These are phyloP conservation scores for Heritiera fomes DNA, from an alignment of 345 rosid genomes.

Conservation along the genomic window DNA sequence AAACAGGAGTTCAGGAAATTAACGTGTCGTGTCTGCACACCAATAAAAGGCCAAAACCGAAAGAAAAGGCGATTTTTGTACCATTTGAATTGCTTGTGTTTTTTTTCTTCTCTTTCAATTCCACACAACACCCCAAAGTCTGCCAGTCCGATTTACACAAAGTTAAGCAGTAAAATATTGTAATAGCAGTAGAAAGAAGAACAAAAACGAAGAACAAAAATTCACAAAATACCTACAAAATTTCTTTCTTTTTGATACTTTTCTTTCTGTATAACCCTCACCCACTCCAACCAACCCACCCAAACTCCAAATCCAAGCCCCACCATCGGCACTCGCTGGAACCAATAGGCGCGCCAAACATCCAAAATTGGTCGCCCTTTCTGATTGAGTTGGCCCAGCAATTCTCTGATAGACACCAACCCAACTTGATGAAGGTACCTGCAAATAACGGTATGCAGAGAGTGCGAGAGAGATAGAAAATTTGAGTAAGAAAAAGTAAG, in stretches of 20 bases:
- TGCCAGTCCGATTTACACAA: not conserved
- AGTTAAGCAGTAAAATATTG: not conserved
- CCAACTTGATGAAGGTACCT: no score
- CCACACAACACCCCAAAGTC: not conserved
- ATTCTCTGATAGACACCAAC: not conserved
- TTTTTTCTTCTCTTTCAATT: not conserved
- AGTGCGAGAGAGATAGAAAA: no score
- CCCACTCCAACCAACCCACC: not conserved
- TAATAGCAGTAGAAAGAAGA: not conserved
- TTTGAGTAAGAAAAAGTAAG: no score
- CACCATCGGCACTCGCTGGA: not conserved
- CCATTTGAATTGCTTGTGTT: not conserved
- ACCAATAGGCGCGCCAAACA: not conserved
- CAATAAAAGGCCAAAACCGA: not conserved
- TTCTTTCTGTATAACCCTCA: not conserved
- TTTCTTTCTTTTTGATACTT: not conserved
- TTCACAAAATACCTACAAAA: constrained; percentile 9
- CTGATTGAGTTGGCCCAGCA: not conserved
- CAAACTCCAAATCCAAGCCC: not conserved
- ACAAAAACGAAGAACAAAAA: not conserved
- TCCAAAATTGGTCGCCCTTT: constrained; percentile 23
- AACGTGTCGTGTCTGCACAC: not conserved
- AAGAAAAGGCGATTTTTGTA: constrained; percentile 27
- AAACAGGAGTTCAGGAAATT: not conserved
- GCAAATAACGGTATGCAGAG: no score